phyloP scores from a whole-genome alignment of 2,329 filamentous ascomycete genomes.

The Aspergillus latus region DNA sequence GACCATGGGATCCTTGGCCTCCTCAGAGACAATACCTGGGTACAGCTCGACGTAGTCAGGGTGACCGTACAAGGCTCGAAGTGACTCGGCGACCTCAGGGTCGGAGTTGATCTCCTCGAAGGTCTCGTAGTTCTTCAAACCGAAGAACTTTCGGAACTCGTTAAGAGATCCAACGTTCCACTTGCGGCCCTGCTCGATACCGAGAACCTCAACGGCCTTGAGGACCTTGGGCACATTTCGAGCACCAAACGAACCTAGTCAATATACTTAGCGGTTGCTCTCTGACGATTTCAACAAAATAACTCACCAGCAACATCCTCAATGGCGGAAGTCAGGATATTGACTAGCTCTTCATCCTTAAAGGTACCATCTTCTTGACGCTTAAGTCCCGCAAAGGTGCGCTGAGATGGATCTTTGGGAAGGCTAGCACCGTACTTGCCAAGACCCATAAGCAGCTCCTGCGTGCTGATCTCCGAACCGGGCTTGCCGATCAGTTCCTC shows the following conservation, averaged over 20 bases:
- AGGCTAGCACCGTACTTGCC: conserved; percentile 62
- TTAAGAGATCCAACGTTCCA: conserved; percentile 80
- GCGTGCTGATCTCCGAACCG: conserved; percentile 55
- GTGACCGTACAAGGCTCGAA: conserved; percentile 66
- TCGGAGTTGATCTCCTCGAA: conserved; percentile 86
- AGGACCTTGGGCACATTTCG: conserved; percentile 73
- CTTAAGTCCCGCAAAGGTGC: conserved; percentile 66
- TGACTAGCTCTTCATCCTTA: conserved; percentile 72
- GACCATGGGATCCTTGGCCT: conserved; percentile 70
- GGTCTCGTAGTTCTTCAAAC: conserved; percentile 69
- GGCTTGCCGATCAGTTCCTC: conserved; percentile 62
- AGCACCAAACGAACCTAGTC: conserved; percentile 64
- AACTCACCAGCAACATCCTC: conserved; percentile 59
- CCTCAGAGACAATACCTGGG: conserved; percentile 73
- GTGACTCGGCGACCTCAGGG: conserved; percentile 64
- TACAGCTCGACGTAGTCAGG: conserved; percentile 80
- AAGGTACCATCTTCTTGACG: conserved; percentile 68
- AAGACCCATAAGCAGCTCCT: conserved; percentile 63
- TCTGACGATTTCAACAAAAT: too few relatives aligned
- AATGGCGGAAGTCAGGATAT: conserved; percentile 66
- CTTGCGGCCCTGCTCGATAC: conserved; percentile 71
- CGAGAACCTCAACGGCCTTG: conserved; percentile 74
- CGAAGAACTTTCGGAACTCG: conserved; percentile 81
- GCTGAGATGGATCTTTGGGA: conserved; percentile 65
- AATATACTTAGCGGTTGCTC: conserved; percentile 6